Conservation (phyloP, 2,329 filamentous ascomycete species). For the Exophiala calicioides region DNA sequence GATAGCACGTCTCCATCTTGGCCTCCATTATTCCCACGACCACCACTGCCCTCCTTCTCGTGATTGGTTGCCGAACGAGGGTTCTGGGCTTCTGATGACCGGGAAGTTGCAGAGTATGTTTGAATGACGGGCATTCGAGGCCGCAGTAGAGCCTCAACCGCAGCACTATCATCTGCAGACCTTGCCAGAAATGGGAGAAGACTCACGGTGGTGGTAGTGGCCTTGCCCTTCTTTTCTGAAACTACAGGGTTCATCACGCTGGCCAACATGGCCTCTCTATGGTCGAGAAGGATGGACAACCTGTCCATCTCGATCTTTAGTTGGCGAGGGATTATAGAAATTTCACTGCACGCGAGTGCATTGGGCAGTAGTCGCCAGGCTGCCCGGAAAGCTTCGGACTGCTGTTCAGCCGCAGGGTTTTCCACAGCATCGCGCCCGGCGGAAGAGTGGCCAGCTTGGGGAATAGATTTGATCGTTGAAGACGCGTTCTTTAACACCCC, state of each 20-base stretch:
- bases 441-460: neutral
- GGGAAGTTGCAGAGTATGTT: conserved; percentile 9
- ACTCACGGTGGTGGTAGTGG: conserved; percentile 66
- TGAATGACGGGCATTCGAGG: conserved; percentile 53
- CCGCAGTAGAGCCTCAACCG: conserved; percentile 68
- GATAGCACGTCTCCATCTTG: conserved; percentile 36
- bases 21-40: too few species aligned
- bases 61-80: neutral
- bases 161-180: conserved; percentile 54
- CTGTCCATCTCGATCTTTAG: conserved; percentile 71
- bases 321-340: conserved; percentile 59
- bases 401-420: conserved; percentile 1
- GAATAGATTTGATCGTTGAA: neutral
- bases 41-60: conserved; percentile 4
- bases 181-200: conserved; percentile 77
- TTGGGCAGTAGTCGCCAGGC: conserved; percentile 64
- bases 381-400: conserved; percentile 51
- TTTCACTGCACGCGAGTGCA: conserved; percentile 59
- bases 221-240: conserved; percentile 61
- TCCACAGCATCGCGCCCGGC: neutral
- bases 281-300: conserved; percentile 70
- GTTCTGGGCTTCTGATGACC: neutral
- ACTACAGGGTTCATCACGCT: conserved; percentile 78
- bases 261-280: conserved; percentile 73
- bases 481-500: conserved; percentile 3